Conservation (phyloP, 768 basidiomycete species). For the Tricholoma bakamatsutake region DNA sequence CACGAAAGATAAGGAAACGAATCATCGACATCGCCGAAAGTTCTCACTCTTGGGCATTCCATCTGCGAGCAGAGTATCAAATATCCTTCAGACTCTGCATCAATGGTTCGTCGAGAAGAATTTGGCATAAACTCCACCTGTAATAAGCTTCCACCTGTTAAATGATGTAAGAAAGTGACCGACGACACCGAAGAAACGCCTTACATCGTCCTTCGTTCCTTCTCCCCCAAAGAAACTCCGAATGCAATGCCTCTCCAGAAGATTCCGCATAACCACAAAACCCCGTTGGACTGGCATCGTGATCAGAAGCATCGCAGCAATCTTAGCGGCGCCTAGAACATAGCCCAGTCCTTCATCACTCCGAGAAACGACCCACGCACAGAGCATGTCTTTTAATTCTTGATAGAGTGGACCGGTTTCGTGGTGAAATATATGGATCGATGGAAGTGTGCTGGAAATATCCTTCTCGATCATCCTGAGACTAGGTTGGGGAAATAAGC, state of each 20-base stretch:
- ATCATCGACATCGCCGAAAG: background rate
- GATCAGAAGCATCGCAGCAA: conserved; percentile 83
- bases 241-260: conserved; percentile 80
- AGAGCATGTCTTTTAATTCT: conserved; percentile 79
- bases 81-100: conserved; percentile 51
- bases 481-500: conserved; percentile 59
- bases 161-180: conserved; percentile 16
- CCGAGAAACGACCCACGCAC: conserved; percentile 83
- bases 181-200: conserved; percentile 16
- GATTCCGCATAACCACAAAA: conserved; percentile 80
- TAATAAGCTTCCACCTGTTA: conserved; percentile 85
- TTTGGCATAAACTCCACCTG: conserved; percentile 41
- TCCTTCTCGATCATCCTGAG: conserved; percentile 69
- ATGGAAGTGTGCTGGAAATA: conserved; percentile 65
- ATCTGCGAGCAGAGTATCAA: conserved; percentile 87
- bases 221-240: conserved; percentile 79
- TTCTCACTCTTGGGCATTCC: conserved; percentile 86
- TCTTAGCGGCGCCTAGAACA: conserved; percentile 56
- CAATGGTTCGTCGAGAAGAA: background rate
- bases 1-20: background rate
- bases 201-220: conserved; percentile 70
- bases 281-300: conserved; percentile 73
- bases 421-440: conserved; percentile 74
- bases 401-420: conserved; percentile 73
- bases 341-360: conserved; percentile 82